Evolutionary conservation across 2,329 filamentous ascomycete species (phyloP).

Genomic region (Epichloe sibirici): DNA sequence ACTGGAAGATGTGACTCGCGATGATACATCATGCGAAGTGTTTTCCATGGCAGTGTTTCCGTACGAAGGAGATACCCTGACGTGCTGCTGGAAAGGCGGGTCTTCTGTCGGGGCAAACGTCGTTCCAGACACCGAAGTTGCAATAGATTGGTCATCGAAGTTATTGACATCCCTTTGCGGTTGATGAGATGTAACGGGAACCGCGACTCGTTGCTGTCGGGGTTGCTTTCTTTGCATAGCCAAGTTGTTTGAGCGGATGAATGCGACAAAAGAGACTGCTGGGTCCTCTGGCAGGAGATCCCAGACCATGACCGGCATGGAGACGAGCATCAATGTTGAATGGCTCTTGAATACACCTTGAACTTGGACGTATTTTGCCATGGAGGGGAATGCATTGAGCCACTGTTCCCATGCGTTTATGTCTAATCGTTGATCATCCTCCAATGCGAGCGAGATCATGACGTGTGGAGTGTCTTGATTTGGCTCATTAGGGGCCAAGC

Average conservation of each 20-base stretch:
- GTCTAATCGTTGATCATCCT: conserved; percentile 43
- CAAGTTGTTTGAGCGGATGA: conserved; percentile 46
- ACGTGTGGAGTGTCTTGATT: conserved; percentile 46
- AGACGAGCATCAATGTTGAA: conserved; percentile 44
- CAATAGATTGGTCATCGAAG: conserved; percentile 11
- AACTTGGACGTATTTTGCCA: conserved; percentile 48
- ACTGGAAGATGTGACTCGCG: conserved; percentile 1
- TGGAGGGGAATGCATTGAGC: conserved; percentile 41
- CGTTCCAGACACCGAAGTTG: conserved; percentile 22
- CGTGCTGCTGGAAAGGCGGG: conserved; percentile 6
- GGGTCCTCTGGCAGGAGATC: conserved; percentile 45
- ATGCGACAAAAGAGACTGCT: conserved; percentile 45
- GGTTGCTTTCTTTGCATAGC: conserved; percentile 20
- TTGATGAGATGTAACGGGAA: conserved; percentile 4
- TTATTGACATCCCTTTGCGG: conserved; percentile 11
- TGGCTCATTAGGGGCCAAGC: conserved; percentile 28
- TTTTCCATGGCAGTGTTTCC: neutral
- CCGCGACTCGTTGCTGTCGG: conserved; percentile 2
- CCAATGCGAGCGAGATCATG: conserved; percentile 47
- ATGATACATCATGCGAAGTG: neutral
- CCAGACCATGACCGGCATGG: conserved; percentile 48
- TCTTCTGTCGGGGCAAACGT: conserved; percentile 21
- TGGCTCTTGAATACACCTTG: conserved; percentile 51
- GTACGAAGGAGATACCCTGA: neutral
- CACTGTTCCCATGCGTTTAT: conserved; percentile 48